Conservation (phyloP, 345 rosid genomes). For the Anastatica hierochuntica region DNA sequence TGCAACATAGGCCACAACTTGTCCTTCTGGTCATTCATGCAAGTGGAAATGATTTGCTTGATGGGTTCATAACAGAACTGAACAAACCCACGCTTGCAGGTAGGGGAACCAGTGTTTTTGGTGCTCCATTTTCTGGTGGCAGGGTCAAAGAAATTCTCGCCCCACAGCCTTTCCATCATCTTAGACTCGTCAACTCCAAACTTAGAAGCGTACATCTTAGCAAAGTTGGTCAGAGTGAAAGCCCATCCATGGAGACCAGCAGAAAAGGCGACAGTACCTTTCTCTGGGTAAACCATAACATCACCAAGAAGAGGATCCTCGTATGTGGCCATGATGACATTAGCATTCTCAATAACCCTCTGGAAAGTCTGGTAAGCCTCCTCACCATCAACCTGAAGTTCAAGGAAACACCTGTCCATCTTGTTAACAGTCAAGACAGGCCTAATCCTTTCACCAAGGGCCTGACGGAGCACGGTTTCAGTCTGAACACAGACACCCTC, state of each 20-base stretch:
- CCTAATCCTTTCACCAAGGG: slow-evolving; percentile 69
- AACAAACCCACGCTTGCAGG: slow-evolving; percentile 74
- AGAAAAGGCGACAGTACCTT: slow-evolving; percentile 74
- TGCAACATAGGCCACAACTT: slow-evolving; percentile 71
- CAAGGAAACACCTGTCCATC: slow-evolving; percentile 80
- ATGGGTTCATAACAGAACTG: slow-evolving; percentile 78
- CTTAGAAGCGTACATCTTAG: slow-evolving; percentile 70
- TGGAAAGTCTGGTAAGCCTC: slow-evolving; percentile 66
- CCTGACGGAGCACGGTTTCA: slow-evolving; percentile 69
- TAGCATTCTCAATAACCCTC: slow-evolving; percentile 69
- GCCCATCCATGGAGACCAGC: slow-evolving; percentile 85
- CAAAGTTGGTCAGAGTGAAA: slow-evolving; percentile 58
- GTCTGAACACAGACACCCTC: slow-evolving; percentile 80
- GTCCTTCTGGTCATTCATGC: slow-evolving; percentile 70
- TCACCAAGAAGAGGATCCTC: slow-evolving; percentile 76
- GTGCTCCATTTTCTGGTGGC: slow-evolving; percentile 65
- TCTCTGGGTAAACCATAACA: slow-evolving; percentile 63
- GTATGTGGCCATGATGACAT: slow-evolving; percentile 72
- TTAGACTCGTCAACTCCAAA: slow-evolving; percentile 58
- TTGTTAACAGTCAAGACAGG: slow-evolving; percentile 74
- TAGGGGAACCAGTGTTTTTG: slow-evolving; percentile 48
- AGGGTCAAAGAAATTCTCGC: slow-evolving; percentile 46
- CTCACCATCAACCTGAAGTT: slow-evolving; percentile 79
- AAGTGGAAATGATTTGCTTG: slow-evolving; percentile 51
- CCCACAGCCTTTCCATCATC: slow-evolving; percentile 65